Base-by-base conservation (phyloP, 352 stramenopile species). In the Globisporangium emineosum region DNA sequence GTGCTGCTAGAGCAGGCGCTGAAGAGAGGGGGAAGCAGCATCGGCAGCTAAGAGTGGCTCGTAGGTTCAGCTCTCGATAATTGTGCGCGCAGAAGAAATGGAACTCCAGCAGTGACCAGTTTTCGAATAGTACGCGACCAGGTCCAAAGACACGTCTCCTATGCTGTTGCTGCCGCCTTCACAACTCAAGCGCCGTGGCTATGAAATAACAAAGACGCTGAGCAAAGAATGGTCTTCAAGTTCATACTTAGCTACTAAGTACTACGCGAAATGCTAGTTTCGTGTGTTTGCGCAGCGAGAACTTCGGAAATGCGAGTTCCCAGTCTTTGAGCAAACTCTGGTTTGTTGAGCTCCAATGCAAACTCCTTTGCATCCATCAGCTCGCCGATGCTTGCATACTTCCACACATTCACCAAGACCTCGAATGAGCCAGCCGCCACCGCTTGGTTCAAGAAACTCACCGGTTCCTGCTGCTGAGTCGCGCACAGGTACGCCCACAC, bases 1-100 rank as follows among this genome's bases (percentile, higher is more conserved):
- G 30, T 66, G 27, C 45, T 74, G 27, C 27, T 75, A 5, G 59
- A 67, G 21, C 56, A 66, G 29, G 35, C 49, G 21, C n/a, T 52
- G 7, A 52, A 52, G 45, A 52, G 35, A 43, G 35, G 35, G 12
- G 19, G 4, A 12, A 43, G 35, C 35, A 43, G 13, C 13, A 43
- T 12, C 9, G 19, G 35, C 35, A 43, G 35, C 35, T 43, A 19
- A 43, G 13, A 17, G 35, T n/a, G 35, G 13, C 12, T 43, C 35
- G 13, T 3, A 7, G 19, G 12, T 12, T 43, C 35, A 7, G 35
- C 35, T 43, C 13, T 7, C 12, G 35, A 3, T 13, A 43, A 43
- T 32, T 6, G 29, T 5, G 5, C 29, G 29, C 29, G 29, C 29
- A 5, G 29, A 6, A 6, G 29, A 32, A 32, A 6, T 43, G 35